Percentiles rank a stretch among this genome's conserved stretches.
Conservation (phyloP, 768 basidiomycete genomes). For the Fomitopsis pulvina region DNA sequence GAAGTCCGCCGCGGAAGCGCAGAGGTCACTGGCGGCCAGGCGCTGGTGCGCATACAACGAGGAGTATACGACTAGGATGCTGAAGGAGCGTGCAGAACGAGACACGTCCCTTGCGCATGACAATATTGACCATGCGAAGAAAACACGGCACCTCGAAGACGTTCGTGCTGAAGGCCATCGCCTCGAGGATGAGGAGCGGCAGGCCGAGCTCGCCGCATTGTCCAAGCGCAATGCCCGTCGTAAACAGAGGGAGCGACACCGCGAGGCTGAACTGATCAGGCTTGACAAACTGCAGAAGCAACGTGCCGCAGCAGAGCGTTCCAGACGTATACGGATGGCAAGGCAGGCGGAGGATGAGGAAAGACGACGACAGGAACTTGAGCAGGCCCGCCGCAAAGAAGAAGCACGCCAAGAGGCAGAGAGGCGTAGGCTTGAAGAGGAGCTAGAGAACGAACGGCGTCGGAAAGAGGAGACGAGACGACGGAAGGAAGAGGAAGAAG, state of each 20-base stretch:
- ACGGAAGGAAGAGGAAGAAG: background rate
- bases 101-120: too few species aligned
- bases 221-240: too few species aligned
- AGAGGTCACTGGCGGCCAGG: too few species aligned
- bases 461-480: background rate
- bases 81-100: too few species aligned
- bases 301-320: background rate
- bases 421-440: background rate
- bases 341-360: too few species aligned
- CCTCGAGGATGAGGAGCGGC: background rate
- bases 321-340: background rate
- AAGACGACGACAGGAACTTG: too few species aligned
- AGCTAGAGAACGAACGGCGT: background rate
- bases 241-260: too few species aligned
- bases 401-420: background rate
- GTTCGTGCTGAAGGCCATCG: background rate
- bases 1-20: too few species aligned
- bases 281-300: background rate
- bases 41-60: too few species aligned
- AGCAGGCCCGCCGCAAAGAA: background rate
- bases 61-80: too few species aligned
- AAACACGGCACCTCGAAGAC: background rate
- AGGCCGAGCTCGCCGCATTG: too few species aligned
- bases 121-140: too few species aligned
- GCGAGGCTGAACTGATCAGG: background rate